These are phyloP conservation scores for Tremellales sp. DNA, from an alignment of 1,284 basidiomycete genomes.

Conservation along the genomic window DNA sequence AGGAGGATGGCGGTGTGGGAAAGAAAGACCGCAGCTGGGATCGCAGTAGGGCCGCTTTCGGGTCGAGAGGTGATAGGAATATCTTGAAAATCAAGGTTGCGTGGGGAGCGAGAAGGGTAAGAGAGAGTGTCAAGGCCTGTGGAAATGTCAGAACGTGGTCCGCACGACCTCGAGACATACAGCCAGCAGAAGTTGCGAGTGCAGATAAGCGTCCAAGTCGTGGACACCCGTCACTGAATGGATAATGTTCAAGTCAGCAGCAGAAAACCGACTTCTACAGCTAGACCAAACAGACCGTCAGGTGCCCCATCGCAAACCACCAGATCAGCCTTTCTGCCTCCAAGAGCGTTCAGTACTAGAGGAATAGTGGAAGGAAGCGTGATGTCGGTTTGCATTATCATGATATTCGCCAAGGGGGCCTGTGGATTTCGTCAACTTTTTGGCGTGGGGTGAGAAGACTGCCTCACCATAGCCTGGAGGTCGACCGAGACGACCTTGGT, in stretches of 20 bases:
- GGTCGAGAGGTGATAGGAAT: conserved; percentile 52
- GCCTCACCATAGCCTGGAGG: conserved; percentile 55
- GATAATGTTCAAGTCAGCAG: not conserved
- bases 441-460: too few species aligned
- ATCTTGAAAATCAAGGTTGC: conserved; percentile 59
- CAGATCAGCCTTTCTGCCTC: conserved; percentile 53
- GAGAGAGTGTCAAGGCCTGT: conserved; percentile 54
- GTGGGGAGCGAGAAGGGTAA: conserved; percentile 53
- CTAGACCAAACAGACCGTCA: conserved; percentile 51
- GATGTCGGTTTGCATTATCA: conserved; percentile 56
- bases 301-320: conserved; percentile 60
- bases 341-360: conserved; percentile 52
- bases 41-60: conserved; percentile 49
- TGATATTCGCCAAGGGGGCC: conserved; percentile 55
- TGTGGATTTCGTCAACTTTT: conserved; percentile 12
- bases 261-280: not conserved
- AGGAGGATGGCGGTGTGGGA: conserved; percentile 32
- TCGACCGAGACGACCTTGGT: conserved; percentile 54
- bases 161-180: conserved; percentile 29
- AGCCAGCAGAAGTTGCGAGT: conserved; percentile 56
- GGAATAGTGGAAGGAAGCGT: conserved; percentile 54
- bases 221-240: conserved; percentile 56
- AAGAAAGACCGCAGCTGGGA: conserved; percentile 52
- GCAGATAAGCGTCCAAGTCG: conserved; percentile 57
- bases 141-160: not conserved